A percentile compares a stretch with the other conserved stretches of the same genome.
Evolutionary conservation across 2,329 filamentous ascomycete genomes (phyloP).

Genomic region (Talaromyces sp.): DNA sequence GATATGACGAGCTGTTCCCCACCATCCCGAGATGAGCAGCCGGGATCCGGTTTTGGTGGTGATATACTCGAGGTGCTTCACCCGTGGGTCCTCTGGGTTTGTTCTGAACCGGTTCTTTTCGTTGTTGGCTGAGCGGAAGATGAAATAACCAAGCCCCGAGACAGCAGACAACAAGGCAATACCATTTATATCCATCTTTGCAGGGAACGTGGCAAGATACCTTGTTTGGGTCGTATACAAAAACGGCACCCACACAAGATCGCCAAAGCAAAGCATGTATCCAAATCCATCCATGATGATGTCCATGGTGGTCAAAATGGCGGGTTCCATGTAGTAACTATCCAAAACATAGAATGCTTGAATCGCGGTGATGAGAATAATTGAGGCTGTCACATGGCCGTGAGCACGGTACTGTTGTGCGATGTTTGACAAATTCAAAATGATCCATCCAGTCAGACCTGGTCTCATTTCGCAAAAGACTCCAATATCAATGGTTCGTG

Average conservation of each 20-base stretch:
- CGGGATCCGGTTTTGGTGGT: constrained; percentile 77
- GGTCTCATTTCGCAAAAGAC: constrained; percentile 86
- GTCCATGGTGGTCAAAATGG: constrained; percentile 90
- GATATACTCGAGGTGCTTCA: constrained; percentile 79
- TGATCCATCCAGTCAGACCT: constrained; percentile 82
- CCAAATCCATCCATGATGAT: constrained; percentile 91
- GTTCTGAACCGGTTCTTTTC: constrained; percentile 94
- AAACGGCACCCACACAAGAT: constrained; percentile 90
- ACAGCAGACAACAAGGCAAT: constrained; percentile 62
- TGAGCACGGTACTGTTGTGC: constrained; percentile 84
- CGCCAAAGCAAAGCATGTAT: constrained; percentile 90
- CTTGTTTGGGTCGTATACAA: constrained; percentile 78
- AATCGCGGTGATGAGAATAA: constrained; percentile 70
- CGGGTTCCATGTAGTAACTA: constrained; percentile 78
- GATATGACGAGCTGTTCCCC: constrained; percentile 86
- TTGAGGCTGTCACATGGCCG: constrained; percentile 80
- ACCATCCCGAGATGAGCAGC: constrained; percentile 84
- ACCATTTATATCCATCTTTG: constrained; percentile 68
- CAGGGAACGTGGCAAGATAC: constrained; percentile 78
- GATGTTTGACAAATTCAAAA: constrained; percentile 78
- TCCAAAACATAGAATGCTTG: constrained; percentile 83
- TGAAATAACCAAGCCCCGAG: constrained; percentile 71
- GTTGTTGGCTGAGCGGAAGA: constrained; percentile 91
- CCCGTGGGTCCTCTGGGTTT: constrained; percentile 72
- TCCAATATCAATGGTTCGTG: constrained; percentile 77